These are phyloP conservation scores for Inosperma sp. DNA, from an alignment of 768 basidiomycete species.

Conservation along the genomic window DNA sequence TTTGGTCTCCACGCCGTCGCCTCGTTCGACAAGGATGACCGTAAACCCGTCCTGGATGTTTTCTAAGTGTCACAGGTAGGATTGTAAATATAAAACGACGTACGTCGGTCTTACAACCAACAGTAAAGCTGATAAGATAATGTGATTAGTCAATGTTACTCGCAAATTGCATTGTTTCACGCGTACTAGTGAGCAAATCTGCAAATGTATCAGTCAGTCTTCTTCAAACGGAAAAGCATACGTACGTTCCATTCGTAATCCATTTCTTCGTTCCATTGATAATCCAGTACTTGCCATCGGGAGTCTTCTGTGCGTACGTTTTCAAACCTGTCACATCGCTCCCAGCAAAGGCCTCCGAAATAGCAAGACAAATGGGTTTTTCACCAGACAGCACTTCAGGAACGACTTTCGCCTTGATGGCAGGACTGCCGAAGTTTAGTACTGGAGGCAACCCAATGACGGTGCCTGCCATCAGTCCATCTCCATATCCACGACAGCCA, in stretches of 20 bases:
- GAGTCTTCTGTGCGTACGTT: conserved; percentile 69
- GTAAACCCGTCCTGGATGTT: conserved; percentile 57
- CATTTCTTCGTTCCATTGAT: conserved; percentile 83
- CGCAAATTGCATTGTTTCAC: not conserved
- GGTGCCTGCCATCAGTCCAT: conserved; percentile 70
- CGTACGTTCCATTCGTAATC: conserved; percentile 72
- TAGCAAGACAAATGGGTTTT: conserved; percentile 80
- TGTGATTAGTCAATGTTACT: not conserved
- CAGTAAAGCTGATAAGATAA: conserved; percentile 48
- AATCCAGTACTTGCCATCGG: conserved; percentile 77
- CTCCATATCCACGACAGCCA: conserved; percentile 73
- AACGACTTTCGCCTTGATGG: conserved; percentile 49
- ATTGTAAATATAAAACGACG: conserved; percentile 10
- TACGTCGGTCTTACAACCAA: conserved; percentile 57
- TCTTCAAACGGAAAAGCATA: conserved; percentile 7
- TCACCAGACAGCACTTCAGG: conserved; percentile 66
- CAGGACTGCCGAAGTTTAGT: conserved; percentile 71
- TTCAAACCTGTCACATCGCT: conserved; percentile 74
- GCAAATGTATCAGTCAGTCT: conserved; percentile 1
- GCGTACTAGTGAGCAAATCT: conserved; percentile 45
- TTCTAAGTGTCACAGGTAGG: not conserved
- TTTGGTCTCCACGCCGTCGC: conserved; percentile 79
- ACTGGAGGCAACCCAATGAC: conserved; percentile 85
- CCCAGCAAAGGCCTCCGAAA: conserved; percentile 85
- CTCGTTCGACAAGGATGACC: conserved; percentile 79